phyloP scores from a whole-genome alignment of 768 basidiomycete genomes.

The Holtermanniella nyarrowii region DNA sequence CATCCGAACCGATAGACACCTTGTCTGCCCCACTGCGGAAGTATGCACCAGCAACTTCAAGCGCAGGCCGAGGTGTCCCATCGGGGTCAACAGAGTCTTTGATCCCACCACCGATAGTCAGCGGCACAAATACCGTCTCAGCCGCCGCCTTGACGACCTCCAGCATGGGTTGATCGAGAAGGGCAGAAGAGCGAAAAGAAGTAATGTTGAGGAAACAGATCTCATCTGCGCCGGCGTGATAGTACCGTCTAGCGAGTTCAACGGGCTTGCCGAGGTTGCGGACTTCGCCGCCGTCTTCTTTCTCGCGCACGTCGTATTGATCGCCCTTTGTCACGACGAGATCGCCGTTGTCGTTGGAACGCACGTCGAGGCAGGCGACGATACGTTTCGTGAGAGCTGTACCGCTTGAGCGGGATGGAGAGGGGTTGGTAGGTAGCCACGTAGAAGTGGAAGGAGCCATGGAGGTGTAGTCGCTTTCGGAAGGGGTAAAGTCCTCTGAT shows the following conservation, averaged over 20 bases:
- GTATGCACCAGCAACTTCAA: slow-evolving; percentile 91
- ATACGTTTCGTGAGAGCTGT: slow-evolving; percentile 76
- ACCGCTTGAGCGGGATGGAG: background rate
- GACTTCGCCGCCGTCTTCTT: slow-evolving; percentile 47
- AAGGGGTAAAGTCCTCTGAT: slow-evolving; percentile 31
- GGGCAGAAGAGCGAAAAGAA: slow-evolving; percentile 91
- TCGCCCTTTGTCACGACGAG: slow-evolving; percentile 98
- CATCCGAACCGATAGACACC: slow-evolving; percentile 93
- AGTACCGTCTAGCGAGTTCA: slow-evolving; percentile 77
- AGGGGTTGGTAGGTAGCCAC: slow-evolving; percentile 5
- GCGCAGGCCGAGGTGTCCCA: slow-evolving; percentile 70
- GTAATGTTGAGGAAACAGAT: slow-evolving; percentile 98
- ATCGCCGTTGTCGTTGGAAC: slow-evolving; percentile 89
- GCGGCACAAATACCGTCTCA: slow-evolving; percentile 83
- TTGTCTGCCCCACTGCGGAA: slow-evolving; percentile 98
- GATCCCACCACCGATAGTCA: slow-evolving; percentile 97
- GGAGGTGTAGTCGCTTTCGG: slow-evolving; percentile 31
- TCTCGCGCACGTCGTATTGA: slow-evolving; percentile 96
- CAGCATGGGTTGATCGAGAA: slow-evolving; percentile 96
- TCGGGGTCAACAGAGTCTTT: slow-evolving; percentile 93
- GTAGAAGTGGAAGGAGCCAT: slow-evolving; percentile 41
- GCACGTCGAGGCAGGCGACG: slow-evolving; percentile 94
- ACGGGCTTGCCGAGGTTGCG: slow-evolving; percentile 98
- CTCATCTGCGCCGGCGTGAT: slow-evolving; percentile 81
- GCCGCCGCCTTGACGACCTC: slow-evolving; percentile 86